Percentiles rank a stretch among this genome's conserved stretches.
phyloP scores from a whole-genome alignment of 495 filamentous ascomycete genomes.

The Podospora fimiseda region DNA sequence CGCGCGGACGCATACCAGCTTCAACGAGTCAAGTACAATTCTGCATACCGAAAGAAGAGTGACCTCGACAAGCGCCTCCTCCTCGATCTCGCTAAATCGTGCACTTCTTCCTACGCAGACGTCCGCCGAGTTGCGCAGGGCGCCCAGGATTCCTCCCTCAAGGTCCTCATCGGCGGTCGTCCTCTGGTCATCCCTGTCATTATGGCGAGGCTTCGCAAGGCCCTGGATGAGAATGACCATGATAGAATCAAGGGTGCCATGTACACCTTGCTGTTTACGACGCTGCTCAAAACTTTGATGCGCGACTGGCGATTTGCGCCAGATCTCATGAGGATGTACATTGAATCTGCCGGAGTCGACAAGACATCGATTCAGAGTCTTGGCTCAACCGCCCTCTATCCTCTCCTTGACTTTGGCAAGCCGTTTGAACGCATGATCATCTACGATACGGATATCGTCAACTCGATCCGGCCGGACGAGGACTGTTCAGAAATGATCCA shows the following conservation, averaged over 20 bases:
- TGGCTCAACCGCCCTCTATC: slow-evolving; percentile 70
- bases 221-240: slow-evolving; percentile 75
- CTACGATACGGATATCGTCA: slow-evolving; percentile 64
- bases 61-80: slow-evolving; percentile 77
- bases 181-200: slow-evolving; percentile 84
- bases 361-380: slow-evolving; percentile 91
- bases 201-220: slow-evolving; percentile 68
- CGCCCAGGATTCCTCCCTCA: slow-evolving; percentile 90
- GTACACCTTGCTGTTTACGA: slow-evolving; percentile 83
- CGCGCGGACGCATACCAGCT: slow-evolving; percentile 92
- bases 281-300: slow-evolving; percentile 77
- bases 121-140: slow-evolving; percentile 88
- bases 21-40: slow-evolving; percentile 87
- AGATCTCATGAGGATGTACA: slow-evolving; percentile 75
- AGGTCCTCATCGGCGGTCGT: slow-evolving; percentile 77
- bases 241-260: slow-evolving; percentile 90
- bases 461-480: slow-evolving; percentile 66
- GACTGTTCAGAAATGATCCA: slow-evolving; percentile 57
- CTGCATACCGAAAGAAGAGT: slow-evolving; percentile 74
- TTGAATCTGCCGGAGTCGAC: slow-evolving; percentile 81
- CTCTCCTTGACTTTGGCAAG: slow-evolving; percentile 86
- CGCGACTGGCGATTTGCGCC: slow-evolving; percentile 92
- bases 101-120: slow-evolving; percentile 91
- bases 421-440: slow-evolving; percentile 80
- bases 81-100: slow-evolving; percentile 82